Base-by-base conservation (phyloP, 2,329 filamentous ascomycete genomes). In the Paraconiothyrium sp. region DNA sequence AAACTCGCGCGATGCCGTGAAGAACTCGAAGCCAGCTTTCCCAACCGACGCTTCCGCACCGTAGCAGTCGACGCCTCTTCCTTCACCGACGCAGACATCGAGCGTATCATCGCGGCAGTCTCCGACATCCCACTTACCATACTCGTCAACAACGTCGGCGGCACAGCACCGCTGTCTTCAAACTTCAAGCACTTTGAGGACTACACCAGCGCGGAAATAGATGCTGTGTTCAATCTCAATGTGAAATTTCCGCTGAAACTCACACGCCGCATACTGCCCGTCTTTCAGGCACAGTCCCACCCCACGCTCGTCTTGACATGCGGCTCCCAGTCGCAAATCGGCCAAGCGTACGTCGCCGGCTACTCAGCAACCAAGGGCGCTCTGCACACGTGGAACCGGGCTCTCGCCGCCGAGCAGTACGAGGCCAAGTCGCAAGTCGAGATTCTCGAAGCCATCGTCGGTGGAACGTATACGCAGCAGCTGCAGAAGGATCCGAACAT, bases 1-100 rank as follows among this genome's bases (percentile, higher is more conserved):
- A 97, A 97, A 81, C 89, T 98, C 14, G 2, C 34, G 16, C 41
- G 39, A 6, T 60, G 59, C n/a, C 51, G 48, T 11, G 47, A 51
- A n/a, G 46, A 64, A 24, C 57, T 64, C 56, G 51, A 47, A 43
- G 59, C 56, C n/a, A 51, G 39, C 24, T 44, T 54, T 34, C 59
- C 59, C 27, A 14, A 49, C 30, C 55, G 56, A 6, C 24, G 59
- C 20, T 64, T 64, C 34, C 51, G 51, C 13, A 49, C 37, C 52
- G 46, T 64, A 14, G 37, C 51, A 5, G 59, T 35, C 14, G 59
- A 64, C 22, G 62, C 59, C 6, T 50, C 43, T 20, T 16, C 30
- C 11, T 62, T 61, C 57, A 47, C 47, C 11, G 3, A 34, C 2
- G 37, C 35, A 43, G 59, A 61, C 39, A 61, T 64, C 52, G 51